Base-by-base conservation (phyloP, 2,329 filamentous ascomycete species). In the Pochonia chlamydosporia region DNA sequence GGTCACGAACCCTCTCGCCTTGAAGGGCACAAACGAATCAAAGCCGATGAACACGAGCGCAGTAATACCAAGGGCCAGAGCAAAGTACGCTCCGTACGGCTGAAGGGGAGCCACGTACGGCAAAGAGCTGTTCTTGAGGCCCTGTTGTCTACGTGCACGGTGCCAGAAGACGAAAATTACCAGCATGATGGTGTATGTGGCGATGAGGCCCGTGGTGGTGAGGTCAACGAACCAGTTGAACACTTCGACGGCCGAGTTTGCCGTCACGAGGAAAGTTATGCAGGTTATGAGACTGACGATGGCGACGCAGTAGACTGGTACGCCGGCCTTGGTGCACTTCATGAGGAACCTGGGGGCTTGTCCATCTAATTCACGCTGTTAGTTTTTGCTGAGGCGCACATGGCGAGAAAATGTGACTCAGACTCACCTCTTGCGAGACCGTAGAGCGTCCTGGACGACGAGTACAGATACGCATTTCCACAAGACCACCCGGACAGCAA, bases 41-140 rank as follows among this genome's bases (percentile, higher is more conserved):
- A 79, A 81, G 14, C 79, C 77, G 39, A 81, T 74, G 46, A 81
- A 79, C 21, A 81, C 52, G 43, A 79, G 72, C 37, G 79, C 65
- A 5, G 74, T 53, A 16, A 63, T 61, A 14, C 76, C 70, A 20
- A 79, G 55, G 5, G 68, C 46, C 1, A 81, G 62, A 1, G 68
- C 72, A 33, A 76, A 66, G 57, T 71, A 80, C 1, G 76, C 68
- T 8, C 68, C 66, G 51, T 71, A 81, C 0, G 80, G 79, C 47
- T 76, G 72, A 24, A 74, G 58, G 11, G 70, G 68, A 0, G 73
- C 73, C 30, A 64, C 63, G 56, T 78, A 82, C 23, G 76, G 73
- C 13, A 81, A 65, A 2, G 63, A 56, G 10, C 71, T 59, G n/a
- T 65, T 62, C 46, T 70, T 65, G 47, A 74, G 63, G 18, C 70